Evolutionary conservation across 441 rosid genomes (phyloP), one percentile per base, ranked within the genome.

Genomic region (Syzygium syzygioides): DNA sequence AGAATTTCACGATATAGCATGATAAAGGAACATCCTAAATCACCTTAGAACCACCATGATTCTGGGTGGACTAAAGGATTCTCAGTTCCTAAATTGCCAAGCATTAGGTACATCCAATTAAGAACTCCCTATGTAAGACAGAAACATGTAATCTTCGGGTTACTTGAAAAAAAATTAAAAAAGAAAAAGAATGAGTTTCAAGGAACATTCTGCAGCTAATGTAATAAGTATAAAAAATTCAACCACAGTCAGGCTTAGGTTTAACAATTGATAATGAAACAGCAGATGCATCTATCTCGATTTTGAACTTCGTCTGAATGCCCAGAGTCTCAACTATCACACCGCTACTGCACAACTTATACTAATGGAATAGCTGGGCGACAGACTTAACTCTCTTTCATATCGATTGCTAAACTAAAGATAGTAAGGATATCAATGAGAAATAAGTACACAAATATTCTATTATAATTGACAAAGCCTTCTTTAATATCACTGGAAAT

Each of bases 211-310:
- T 66, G 3, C 25, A 66, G 23, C 13, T 23, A 66, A 15, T 64
- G 10, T 7, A 15, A 64, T 9, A 30, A 30, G 76, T 17, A 41
- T 32, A 12, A 32, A 66, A 66, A 66, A 30, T 23, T 17, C 76
- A 66, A 66, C 76, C 76, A 8, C 0, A 32, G 3, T 32, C 11
- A 18, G 23, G 76, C 9, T 59, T 30, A 12, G 64, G 7, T 26
- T 1, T 59, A 59, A 59, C 7, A 26, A 59, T 26, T 59, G 30
- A 57, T 57, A 5, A 59, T 13, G 30, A 28, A 60, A 28, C 2
- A 0, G 66, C 17, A 1, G 30, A 3, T 0, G 9, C 19, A 60
- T 60, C 68, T 28, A 3, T 60, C 2, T 60, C 34, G 0, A 60
- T 0, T 14, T 14, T 28, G 34, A 28, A 59, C 8, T 12, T 26